These are phyloP conservation scores for Lactarius psammicola DNA, from an alignment of 768 basidiomycete genomes.

Conservation along the genomic window DNA sequence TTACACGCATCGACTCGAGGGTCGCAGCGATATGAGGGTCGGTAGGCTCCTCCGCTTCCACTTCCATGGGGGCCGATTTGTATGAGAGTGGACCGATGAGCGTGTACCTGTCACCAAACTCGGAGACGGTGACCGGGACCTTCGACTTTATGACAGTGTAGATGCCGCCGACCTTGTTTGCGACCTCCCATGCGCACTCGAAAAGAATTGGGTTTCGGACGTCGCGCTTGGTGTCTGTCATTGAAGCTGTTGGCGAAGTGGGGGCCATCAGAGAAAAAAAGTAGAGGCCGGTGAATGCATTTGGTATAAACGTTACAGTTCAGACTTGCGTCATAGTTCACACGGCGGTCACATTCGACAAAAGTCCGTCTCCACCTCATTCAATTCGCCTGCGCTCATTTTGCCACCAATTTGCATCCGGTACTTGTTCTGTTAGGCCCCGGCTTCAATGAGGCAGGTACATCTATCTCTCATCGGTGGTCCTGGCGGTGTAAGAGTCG, in stretches of 20 bases:
- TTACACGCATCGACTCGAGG: constrained; percentile 77
- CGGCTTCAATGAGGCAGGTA: neutral
- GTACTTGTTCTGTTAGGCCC: neutral
- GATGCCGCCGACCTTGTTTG: constrained; percentile 98
- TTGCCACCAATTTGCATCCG: too few species aligned
- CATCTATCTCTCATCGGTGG: too few species aligned
- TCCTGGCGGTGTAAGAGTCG: too few species aligned
- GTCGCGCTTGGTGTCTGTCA: constrained; percentile 55
- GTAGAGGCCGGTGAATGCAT: constrained; percentile 1
- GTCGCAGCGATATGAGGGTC: constrained; percentile 76
- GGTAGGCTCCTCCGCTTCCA: constrained; percentile 86
- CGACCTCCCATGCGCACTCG: constrained; percentile 98
- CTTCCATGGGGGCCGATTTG: constrained; percentile 99
- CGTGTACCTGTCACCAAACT: constrained; percentile 93
- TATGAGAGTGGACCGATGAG: constrained; percentile 98
- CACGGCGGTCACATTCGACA: constrained; percentile 13
- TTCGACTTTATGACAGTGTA: constrained; percentile 99
- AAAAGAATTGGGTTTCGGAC: constrained; percentile 81
- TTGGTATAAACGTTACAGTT: constrained; percentile 9
- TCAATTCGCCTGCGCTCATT: neutral
- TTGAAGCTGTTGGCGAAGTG: constrained; percentile 24
- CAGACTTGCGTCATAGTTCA: constrained; percentile 24
- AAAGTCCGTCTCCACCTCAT: neutral
- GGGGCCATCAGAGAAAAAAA: constrained; percentile 3
- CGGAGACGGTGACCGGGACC: constrained; percentile 94